phyloP scores from a whole-genome alignment of 352 stramenopile species.

The Phytophthora tubulina region DNA sequence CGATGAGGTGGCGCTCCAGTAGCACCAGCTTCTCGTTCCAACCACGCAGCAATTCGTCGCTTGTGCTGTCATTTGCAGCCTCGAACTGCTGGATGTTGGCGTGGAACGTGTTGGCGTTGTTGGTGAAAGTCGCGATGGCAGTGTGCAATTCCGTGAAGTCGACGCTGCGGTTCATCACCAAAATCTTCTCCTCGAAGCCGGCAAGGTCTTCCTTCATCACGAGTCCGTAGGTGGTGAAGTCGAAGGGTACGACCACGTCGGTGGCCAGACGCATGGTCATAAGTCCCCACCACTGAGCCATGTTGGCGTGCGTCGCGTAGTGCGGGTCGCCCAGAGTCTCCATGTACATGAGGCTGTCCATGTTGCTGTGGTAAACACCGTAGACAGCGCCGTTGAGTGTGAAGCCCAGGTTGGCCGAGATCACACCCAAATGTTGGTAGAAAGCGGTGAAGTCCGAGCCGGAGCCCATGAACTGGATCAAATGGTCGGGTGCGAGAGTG shows the following conservation, averaged over 20 bases:
- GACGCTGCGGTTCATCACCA: constrained; percentile 34
- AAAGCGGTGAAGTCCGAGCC: constrained; percentile 85
- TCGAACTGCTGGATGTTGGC: constrained; percentile 32
- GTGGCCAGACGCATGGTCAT: constrained; percentile 62
- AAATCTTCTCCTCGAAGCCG: constrained; percentile 41
- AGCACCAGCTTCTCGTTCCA: constrained; percentile 53
- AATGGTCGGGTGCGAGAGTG: constrained; percentile 50
- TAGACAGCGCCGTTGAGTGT: constrained; percentile 44
- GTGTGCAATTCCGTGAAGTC: constrained; percentile 43
- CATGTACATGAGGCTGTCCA: constrained; percentile 84
- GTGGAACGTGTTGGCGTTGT: constrained; percentile 45
- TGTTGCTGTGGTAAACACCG: constrained; percentile 86
- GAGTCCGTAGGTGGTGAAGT: constrained; percentile 53
- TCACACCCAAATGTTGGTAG: constrained; percentile 85
- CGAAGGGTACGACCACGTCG: constrained; percentile 54
- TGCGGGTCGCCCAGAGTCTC: constrained; percentile 65
- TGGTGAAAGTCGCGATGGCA: constrained; percentile 43
- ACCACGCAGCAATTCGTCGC: constrained; percentile 6
- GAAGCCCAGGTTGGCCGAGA: constrained; percentile 78
- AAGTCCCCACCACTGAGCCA: constrained; percentile 67
- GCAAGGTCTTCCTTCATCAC: constrained; percentile 54
- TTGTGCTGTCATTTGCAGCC: constrained; percentile 16
- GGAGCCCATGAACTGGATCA: constrained; percentile 66
- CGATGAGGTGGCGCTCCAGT: constrained; percentile 50
- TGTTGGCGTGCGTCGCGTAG: constrained; percentile 59